phyloP scores from a whole-genome alignment of 2,329 filamentous ascomycete genomes.

The Sporothrix pseudoabietina region DNA sequence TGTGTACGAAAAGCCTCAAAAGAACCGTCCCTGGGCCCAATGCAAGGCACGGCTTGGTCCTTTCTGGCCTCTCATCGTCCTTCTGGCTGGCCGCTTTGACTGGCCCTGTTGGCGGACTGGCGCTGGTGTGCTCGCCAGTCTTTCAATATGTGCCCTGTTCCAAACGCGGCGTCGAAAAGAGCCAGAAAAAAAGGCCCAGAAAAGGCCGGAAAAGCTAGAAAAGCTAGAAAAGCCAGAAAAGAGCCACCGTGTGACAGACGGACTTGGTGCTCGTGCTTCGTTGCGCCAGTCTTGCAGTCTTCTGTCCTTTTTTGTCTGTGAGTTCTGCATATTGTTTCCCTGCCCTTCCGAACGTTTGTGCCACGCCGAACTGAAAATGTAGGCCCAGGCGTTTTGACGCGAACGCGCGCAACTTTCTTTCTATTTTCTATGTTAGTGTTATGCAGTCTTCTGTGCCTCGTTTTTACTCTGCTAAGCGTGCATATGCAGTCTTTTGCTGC shows the following conservation, averaged over 20 bases:
- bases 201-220: not conserved
- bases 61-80: not conserved
- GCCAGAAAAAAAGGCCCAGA: not conserved
- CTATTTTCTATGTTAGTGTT: slow-evolving; percentile 23
- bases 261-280: not conserved
- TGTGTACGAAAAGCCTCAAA: not conserved
- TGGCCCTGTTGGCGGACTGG: not conserved
- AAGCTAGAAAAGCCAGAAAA: not conserved
- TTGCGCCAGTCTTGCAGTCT: not conserved
- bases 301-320: not conserved
- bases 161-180: slow-evolving; percentile 22
- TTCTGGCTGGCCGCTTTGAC: slow-evolving; percentile 17
- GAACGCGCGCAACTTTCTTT: not conserved
- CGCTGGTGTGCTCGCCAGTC: not conserved
- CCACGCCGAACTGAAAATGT: slow-evolving; percentile 14
- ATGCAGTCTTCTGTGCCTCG: not conserved
- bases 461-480: slow-evolving; percentile 21
- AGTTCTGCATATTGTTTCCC: not conserved
- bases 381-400: slow-evolving; percentile 21
- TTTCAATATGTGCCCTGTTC: not conserved
- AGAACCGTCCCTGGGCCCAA: not conserved
- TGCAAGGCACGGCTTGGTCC: slow-evolving; percentile 10
- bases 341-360: slow-evolving; percentile 1
- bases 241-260: slow-evolving; percentile 18
- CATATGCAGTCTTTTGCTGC: slow-evolving; percentile 26